Evolutionary conservation across 1,139 yeast genomes (phyloP), one percentile per base, ranked within the genome.

Genomic region (Pneumocystis jirovecii): DNA sequence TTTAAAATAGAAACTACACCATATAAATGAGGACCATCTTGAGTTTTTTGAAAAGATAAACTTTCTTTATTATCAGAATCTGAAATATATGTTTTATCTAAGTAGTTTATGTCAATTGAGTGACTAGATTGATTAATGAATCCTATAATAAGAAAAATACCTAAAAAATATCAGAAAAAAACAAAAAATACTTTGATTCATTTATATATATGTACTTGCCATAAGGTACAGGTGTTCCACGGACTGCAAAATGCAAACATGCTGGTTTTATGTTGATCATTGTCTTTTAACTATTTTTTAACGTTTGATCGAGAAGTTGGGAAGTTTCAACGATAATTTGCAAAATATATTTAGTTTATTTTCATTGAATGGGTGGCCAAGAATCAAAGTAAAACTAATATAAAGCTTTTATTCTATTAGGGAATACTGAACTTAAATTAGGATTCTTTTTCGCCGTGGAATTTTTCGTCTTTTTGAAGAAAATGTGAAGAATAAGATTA

Each of bases 391-490:
- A 50, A 25, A 25, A 2, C 17, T 10, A n/a, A n/a, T 25, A 50
- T 19, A 50, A 25, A 1, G 17, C 1, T 25, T 7, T 10, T 50
- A 21, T 50, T 25, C 3, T 1, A 12, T 3, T 25, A 21, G 34
- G 25, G 12, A 25, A 50, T 12, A 6, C 34, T 50, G 7, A 50
- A 4, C 10, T 25, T 5, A 25, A 12, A 10, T 12, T 50, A 50
- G 57, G 70, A 76, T 82, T 45, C 77, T 79, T 66, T 82, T 83
- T 73, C 85, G 83, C 73, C 81, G 81, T 70, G 89, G 85, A 70
- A 81, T 89, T 69, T 80, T 82, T 72, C 79, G 80, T 69, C 79
- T 89, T 50, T 85, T 86, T 15, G 90, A 85, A 67, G 81, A 69
- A 31, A 68, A 73, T 61, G 39, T 39, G 25, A 25, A 25, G 1